Evolutionary conservation across 2,329 filamentous ascomycete genomes (phyloP), one percentile per base, ranked within the genome.

Genomic region (Bipolaris gigantea): DNA sequence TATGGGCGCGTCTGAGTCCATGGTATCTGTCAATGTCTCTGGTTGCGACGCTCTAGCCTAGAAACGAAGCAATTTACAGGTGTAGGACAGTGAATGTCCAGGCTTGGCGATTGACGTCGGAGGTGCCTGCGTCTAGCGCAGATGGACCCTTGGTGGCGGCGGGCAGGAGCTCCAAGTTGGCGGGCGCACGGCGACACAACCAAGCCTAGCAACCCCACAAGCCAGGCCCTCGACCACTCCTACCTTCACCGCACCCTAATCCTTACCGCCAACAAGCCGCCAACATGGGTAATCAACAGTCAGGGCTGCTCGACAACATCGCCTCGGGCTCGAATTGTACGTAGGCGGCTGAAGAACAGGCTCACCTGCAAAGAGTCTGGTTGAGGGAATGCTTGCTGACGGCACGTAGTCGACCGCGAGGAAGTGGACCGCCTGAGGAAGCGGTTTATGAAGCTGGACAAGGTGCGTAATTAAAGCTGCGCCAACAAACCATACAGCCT

Each of bases 361-460:
- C 53, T 51, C 54, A 59, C 64, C 65, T 59, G 57, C 53, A 60
- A 60, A 59, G 57, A 50, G 48, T 36, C 55, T 59, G 65, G 30
- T 11, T 7, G 10, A 64, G 67, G 65, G 63, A 62, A 44, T 50
- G 36, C 44, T 51, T 56, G 60, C 67, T 72, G 55, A 73, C 60
- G 51, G 40, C 46, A 36, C 51, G 56, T 59, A 97, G 93, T 99
- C 81, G 90, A 99, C 80, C 88, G 90, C 75, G 94, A 99, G 71
- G 94, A 99, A 77, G 92, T 99, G 56, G 94, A 97, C 74, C 86
- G 94, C 70, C 82, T 99, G 74, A 85, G 92, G 72, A 99, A 99
- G 81, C 86, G 93, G 59, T 99, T 99, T 74, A 97, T 97, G 93
- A 99, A 99, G 80, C 82, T 99, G 56, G 94, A 99, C 78, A 97